These are phyloP conservation scores for Anthracocystis walkeri DNA, from an alignment of 1,284 basidiomycete genomes.

Conservation along the genomic window DNA sequence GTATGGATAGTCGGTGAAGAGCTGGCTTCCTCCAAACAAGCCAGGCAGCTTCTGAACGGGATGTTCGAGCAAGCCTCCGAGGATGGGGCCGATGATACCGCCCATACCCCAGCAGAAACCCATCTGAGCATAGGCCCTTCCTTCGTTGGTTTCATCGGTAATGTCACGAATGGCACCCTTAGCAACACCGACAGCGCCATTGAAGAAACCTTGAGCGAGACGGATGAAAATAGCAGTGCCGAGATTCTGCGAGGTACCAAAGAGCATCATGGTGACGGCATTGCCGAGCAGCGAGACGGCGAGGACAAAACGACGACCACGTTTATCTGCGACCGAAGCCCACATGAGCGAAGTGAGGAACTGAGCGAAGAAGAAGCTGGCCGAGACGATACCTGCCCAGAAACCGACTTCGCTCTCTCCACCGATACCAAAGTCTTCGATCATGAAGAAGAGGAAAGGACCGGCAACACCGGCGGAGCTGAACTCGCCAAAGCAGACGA, in stretches of 20 bases:
- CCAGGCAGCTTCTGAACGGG: conserved; percentile 87
- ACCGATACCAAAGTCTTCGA: conserved; percentile 65
- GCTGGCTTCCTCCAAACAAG: conserved; percentile 74
- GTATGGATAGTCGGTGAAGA: conserved; percentile 89
- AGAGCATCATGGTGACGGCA: conserved; percentile 80
- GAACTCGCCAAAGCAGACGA: conserved; percentile 68
- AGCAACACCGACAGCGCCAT: conserved; percentile 91
- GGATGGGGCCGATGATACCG: conserved; percentile 79
- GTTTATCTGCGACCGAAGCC: conserved; percentile 92
- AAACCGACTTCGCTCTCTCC: conserved; percentile 66
- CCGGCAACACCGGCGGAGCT: conserved; percentile 80
- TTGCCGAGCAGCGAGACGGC: conserved; percentile 86
- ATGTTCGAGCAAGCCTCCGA: conserved; percentile 74
- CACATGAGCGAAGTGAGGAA: conserved; percentile 89
- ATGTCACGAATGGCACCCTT: conserved; percentile 84
- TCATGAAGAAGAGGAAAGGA: conserved; percentile 69
- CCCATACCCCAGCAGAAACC: conserved; percentile 97
- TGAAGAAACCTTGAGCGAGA: conserved; percentile 94
- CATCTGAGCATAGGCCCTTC: conserved; percentile 90
- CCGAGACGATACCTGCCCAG: conserved; percentile 67
- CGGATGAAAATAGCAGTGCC: conserved; percentile 83
- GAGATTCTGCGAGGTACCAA: conserved; percentile 79
- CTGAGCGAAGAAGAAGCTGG: conserved; percentile 70
- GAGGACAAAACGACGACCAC: conserved; percentile 86
- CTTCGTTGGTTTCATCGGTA: conserved; percentile 90